Evolutionary conservation across 148 eudicot species (phyloP), one percentile per base, ranked within the genome.

Genomic region (Rhododendron kiyosumense): DNA sequence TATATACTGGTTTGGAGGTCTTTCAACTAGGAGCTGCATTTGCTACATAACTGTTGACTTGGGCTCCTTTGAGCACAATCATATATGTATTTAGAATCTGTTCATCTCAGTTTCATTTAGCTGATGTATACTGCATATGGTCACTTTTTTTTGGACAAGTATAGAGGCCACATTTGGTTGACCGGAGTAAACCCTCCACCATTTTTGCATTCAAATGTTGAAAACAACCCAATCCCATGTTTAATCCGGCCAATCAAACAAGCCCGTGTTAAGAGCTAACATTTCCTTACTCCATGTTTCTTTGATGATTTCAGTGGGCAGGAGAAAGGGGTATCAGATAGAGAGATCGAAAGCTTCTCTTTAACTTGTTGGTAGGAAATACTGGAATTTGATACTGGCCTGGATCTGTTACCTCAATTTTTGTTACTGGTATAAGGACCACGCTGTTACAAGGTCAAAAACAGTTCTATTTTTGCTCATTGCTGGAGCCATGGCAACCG

Each of bases 401-500:
- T 89, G 92, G 89, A 89, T 87, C 54, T 51, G 48, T 81, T 86
- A 84, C 78, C 86, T 85, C 3, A 36, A 32, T 83, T 84, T 88
- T 18, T 52, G 81, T 81, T 84, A 38, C 90, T 90, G 91, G 93
- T 88, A 85, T 79, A 85, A 84, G 71, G 88, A 87, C 85, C 91
- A 84, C 87, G 52, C 71, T 34, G 36, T 88, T 71, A 82, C 83
- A 67, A 88, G 88, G 85, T 88, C 92, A 54, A 90, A 88, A 86
- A 77, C 86, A n/a, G 91, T 89, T 61, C 87, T 80, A 52, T 85
- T 88, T 87, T 77, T 89, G 82, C 24, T 88, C 52, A 61, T 92
- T 71, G 88, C 90, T 38, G 93, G 88, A 74, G 88, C 78, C 83
- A 93, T 93, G 96, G 88, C 91, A 65, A 86, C 87, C 32, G 41